Conservation (phyloP, 2,329 filamentous ascomycete genomes). For the Trichoderma sp. region DNA sequence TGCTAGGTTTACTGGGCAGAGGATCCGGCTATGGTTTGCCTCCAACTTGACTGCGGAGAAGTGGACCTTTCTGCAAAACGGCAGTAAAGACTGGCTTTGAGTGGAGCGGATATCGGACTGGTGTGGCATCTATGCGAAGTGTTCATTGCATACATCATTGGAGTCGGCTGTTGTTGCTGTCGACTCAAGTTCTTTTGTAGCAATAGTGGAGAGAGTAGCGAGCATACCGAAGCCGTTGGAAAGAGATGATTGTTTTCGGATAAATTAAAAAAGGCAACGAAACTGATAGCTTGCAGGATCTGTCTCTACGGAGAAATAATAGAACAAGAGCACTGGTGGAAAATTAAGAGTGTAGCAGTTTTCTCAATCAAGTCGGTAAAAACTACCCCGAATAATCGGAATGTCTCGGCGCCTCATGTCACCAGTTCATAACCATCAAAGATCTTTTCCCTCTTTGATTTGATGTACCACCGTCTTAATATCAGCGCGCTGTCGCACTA, state of each 20-base stretch:
- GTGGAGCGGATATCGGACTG: constrained; percentile 1
- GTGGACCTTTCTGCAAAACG: not conserved
- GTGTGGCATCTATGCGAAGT: not conserved
- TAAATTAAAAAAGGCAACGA: not conserved
- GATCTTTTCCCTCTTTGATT: constrained; percentile 40
- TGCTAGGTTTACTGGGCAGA: not conserved
- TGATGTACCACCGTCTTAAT: constrained; percentile 36
- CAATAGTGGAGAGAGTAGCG: not conserved
- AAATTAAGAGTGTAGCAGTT: not conserved
- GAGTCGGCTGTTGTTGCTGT: not conserved
- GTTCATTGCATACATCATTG: not conserved
- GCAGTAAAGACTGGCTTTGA: not conserved
- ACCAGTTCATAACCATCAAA: constrained; percentile 33
- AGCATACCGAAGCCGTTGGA: not conserved
- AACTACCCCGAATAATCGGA: not conserved
- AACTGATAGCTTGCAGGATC: not conserved
- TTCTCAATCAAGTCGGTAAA: not conserved
- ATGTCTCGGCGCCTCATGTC: constrained; percentile 35
- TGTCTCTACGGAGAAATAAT: not conserved
- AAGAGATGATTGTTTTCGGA: too few species aligned
- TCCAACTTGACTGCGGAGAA: not conserved
- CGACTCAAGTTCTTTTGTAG: not conserved
- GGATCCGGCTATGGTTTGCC: not conserved
- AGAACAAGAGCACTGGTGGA: not conserved
- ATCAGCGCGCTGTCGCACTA: constrained; percentile 27